Conservation (phyloP, 2,329 filamentous ascomycete species). For the Clarireedia monteithiana region DNA sequence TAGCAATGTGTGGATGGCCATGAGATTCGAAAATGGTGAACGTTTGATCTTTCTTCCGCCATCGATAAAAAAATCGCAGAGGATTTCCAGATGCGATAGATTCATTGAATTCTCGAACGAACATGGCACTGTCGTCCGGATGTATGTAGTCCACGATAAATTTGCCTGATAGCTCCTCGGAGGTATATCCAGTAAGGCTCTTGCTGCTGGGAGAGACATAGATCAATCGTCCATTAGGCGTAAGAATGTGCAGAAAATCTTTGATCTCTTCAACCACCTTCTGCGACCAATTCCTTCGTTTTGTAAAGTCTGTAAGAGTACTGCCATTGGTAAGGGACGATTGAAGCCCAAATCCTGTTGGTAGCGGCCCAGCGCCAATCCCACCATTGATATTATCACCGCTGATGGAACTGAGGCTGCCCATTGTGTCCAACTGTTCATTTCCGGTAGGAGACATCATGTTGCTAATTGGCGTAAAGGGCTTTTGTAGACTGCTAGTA, state of each 20-base stretch:
- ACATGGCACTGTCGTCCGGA: slow-evolving; percentile 73
- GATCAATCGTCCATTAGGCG: slow-evolving; percentile 72
- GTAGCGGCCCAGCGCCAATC: slow-evolving; percentile 27
- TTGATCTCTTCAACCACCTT: slow-evolving; percentile 83
- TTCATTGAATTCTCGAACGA: slow-evolving; percentile 82
- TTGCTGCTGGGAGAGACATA: slow-evolving; percentile 79
- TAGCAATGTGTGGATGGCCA: slow-evolving; percentile 81
- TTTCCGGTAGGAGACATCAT: slow-evolving; percentile 14
- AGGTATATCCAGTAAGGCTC: slow-evolving; percentile 65
- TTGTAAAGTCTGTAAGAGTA: slow-evolving; percentile 58
- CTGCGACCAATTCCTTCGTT: slow-evolving; percentile 73
- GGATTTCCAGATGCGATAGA: slow-evolving; percentile 74
- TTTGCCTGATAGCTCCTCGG: slow-evolving; percentile 62
- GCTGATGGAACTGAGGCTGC: slow-evolving; percentile 6
- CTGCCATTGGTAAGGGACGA: slow-evolving; percentile 33
- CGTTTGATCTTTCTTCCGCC: slow-evolving; percentile 64
- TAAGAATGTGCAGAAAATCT: slow-evolving; percentile 82
- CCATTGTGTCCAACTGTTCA: slow-evolving; percentile 13
- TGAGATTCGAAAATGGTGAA: slow-evolving; percentile 85
- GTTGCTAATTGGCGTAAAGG: slow-evolving; percentile 24
- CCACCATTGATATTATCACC: slow-evolving; percentile 20
- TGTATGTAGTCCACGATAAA: slow-evolving; percentile 81
- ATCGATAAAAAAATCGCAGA: slow-evolving; percentile 78
- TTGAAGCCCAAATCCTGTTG: slow-evolving; percentile 25
- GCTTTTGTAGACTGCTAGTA: slow-evolving; percentile 15